A percentile compares a stretch with the other conserved stretches of the same genome.
phyloP scores from a whole-genome alignment of 2,329 filamentous ascomycete species.

The Colletotrichum tofieldiae region DNA sequence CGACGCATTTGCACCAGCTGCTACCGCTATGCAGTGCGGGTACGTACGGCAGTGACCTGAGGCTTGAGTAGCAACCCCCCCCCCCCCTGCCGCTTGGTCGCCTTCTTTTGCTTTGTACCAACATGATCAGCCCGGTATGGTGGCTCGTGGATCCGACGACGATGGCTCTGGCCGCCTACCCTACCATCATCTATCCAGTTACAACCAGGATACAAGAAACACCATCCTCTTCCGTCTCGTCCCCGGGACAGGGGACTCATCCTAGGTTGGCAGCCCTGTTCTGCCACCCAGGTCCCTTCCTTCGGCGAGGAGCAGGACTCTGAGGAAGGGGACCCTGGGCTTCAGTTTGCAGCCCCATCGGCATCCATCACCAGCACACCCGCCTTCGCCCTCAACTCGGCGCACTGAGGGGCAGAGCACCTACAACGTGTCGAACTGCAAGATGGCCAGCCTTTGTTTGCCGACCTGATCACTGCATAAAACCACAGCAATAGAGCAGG shows the following conservation, averaged over 20 bases:
- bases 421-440: neutral
- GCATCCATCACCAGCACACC: conserved; percentile 14
- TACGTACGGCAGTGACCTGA: neutral
- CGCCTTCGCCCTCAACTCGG: conserved; percentile 6
- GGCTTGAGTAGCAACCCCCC: neutral
- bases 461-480: neutral
- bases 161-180: conserved; percentile 17
- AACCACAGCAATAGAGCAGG: neutral
- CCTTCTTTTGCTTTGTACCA: neutral
- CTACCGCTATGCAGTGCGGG: neutral
- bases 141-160: conserved; percentile 5
- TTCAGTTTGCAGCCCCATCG: conserved; percentile 15
- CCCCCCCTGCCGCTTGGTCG: neutral
- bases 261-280: conserved; percentile 14
- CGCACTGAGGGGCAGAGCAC: neutral
- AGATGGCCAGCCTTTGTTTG: neutral
- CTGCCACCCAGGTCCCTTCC: conserved; percentile 19
- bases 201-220: conserved; percentile 21
- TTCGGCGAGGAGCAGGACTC: conserved; percentile 25
- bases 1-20: neutral
- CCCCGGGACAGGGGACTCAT: conserved; percentile 26
- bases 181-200: neutral
- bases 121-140: neutral
- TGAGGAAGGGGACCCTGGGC: conserved; percentile 14
- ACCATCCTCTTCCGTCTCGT: conserved; percentile 34